Evolutionary conservation across 768 basidiomycete species (phyloP), one percentile per base, ranked within the genome.

Genomic region (Pleurotus salmoneostramineus): DNA sequence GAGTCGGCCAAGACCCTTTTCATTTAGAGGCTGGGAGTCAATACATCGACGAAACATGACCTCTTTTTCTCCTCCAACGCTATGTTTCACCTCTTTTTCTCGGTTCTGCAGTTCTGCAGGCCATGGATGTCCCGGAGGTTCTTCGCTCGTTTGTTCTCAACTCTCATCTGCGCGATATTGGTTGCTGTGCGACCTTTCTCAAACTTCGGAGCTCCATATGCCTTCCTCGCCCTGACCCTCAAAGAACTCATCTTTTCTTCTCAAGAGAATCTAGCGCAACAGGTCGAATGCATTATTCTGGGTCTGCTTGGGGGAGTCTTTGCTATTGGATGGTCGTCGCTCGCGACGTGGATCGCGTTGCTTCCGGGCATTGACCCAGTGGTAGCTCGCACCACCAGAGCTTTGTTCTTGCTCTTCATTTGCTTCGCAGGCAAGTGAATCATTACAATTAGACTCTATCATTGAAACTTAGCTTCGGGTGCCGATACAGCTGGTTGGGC

Each of bases 211-310:
- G 75, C 77, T 4, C 47, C 56, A 2, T 70, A 62, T 31, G 77
- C 76, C 14, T 80, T 76, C 63, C 68, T 79, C 5, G 65, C 67
- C 8, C 55, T 73, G 8, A 70, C 71, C 4, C 60, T 81, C 40
- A 78, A 80, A 55, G 81, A 81, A 56, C 71, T 79, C 6, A 72
- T 78, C 50, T 81, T 82, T 61, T 73, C 74, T 17, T 72, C 75
- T 2, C 77, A 82, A 60, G 73, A 77, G 42, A 76, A 69, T 61
- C 68, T 82, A 8, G 75, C 79, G 0, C 77, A 81, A 61, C 78
- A 81, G 63, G 61, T 81, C 3, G 80, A 80, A 63, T 68, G 68
- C 1, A 76, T 75, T 1, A 60, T 80, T 14, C 68, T 81, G 31
- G 77, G 79, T 56, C 68, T 77, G 6, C 65, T 71, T 1, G 80